Evolutionary conservation across 1,284 basidiomycete species (phyloP).

Genomic region (Wolfiporia cocos): DNA sequence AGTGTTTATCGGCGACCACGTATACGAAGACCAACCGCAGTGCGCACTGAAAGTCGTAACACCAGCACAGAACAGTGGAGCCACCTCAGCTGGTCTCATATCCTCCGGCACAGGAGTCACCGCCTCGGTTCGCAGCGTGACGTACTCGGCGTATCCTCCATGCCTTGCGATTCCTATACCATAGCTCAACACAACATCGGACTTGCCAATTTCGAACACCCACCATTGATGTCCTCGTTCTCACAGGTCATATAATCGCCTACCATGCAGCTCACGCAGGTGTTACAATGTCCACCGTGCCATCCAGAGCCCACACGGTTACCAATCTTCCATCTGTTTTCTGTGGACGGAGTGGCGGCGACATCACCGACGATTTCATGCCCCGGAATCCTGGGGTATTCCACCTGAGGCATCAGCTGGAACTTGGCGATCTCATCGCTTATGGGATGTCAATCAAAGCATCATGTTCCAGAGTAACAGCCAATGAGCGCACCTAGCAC

Average conservation of each 20-base stretch:
- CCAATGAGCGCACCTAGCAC: slow-evolving; percentile 15
- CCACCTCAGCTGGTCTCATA: slow-evolving; percentile 66
- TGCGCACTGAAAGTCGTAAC: slow-evolving; percentile 20
- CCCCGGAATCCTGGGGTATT: slow-evolving; percentile 20
- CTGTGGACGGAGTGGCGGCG: slow-evolving; percentile 16
- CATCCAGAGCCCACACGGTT: slow-evolving; percentile 23
- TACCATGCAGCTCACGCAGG: slow-evolving; percentile 15
- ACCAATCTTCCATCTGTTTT: slow-evolving; percentile 22
- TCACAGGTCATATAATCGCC: slow-evolving; percentile 20
- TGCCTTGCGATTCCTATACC: slow-evolving; percentile 12
- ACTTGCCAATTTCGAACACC: slow-evolving; percentile 3
- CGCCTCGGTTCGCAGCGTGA: slow-evolving; percentile 19
- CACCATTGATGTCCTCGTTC: slow-evolving; percentile 25
- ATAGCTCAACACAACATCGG: not conserved
- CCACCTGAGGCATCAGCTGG: slow-evolving; percentile 11
- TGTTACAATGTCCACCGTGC: slow-evolving; percentile 21
- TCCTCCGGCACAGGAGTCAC: slow-evolving; percentile 73
- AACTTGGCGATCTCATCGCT: slow-evolving; percentile 19
- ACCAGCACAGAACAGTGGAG: slow-evolving; percentile 77
- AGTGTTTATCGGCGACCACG: not conserved
- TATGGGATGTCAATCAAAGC: not conserved
- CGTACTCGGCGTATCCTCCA: slow-evolving; percentile 18
- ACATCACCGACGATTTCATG: slow-evolving; percentile 26
- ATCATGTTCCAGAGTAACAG: not conserved
- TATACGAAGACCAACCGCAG: not conserved